Evolutionary conservation across 305 asterid genomes (phyloP), one percentile per base, ranked within the genome.

Genomic region (Fraxinus velutina): DNA sequence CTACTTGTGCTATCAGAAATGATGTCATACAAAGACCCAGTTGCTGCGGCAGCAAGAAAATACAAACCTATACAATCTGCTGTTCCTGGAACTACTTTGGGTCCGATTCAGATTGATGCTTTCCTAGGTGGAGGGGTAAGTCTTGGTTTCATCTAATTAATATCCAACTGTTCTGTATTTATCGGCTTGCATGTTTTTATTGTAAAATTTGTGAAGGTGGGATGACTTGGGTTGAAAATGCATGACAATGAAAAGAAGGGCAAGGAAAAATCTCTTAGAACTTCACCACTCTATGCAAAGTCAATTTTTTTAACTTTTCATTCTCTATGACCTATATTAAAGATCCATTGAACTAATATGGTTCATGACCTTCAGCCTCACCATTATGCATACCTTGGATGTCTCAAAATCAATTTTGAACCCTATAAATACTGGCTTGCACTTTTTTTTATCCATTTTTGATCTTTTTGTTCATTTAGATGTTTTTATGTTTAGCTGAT

Each of bases 31-130:
- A 96, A 92, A 83, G 99, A 96, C 83, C 99, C 98, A 81, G 89
- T 91, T 60, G 99, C 98, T 80, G 97, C 97, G 76, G 85, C 95
- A 15, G 97, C 97, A 15, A 88, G 88, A 85, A 91, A 83, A 81
- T 94, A 94, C 88, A 94, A 93, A 88, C 99, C 99, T 73, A 93
- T 96, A 77, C 99, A 96, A 86, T 96, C 99, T 83, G 99, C 98
- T 86, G 99, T 94, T 83, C 98, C 99, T 15, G 98, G 99, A 87
- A 96, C 99, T 77, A 96, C 99, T 21, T 87, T 96, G 89, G 99
- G 99, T 68, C 99, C 99, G 8, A 96, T 96, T 84, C 93, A 88
- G 81, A 94, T 96, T 77, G 93, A 96, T 86, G 98, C 99, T 83
- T 96, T 96, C 92, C 88, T 92, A 68, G 82, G 95, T 79, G 97